Evolutionary conservation across 2,329 filamentous ascomycete species (phyloP).

Genomic region (Daldinia sp.): DNA sequence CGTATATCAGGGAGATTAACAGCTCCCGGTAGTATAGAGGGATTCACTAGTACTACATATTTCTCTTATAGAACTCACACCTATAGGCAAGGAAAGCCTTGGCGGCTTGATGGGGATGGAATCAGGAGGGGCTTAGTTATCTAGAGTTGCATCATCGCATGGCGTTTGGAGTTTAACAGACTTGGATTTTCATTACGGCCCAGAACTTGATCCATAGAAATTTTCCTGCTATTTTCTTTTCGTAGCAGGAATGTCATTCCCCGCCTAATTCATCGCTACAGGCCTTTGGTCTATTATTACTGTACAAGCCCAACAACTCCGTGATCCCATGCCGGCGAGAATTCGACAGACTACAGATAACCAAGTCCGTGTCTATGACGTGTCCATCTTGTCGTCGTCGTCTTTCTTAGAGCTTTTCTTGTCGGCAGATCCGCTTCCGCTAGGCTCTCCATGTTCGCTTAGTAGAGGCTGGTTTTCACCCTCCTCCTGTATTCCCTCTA

Average conservation of each 20-base stretch:
- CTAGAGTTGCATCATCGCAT: slow-evolving; percentile 40
- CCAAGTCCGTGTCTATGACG: slow-evolving; percentile 62
- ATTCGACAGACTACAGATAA: slow-evolving; percentile 19
- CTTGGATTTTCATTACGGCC: slow-evolving; percentile 20
- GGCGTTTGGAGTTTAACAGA: slow-evolving; percentile 43
- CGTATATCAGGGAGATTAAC: slow-evolving; percentile 81
- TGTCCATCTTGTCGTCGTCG: slow-evolving; percentile 88
- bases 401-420: slow-evolving; percentile 66
- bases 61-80: slow-evolving; percentile 8
- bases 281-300: slow-evolving; percentile 46
- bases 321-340: slow-evolving; percentile 31
- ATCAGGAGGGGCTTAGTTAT: slow-evolving; percentile 18
- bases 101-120: background rate
- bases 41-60: background rate
- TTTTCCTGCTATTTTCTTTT: background rate
- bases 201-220: slow-evolving; percentile 26
- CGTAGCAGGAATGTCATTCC: slow-evolving; percentile 29
- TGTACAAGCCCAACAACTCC: slow-evolving; percentile 49
- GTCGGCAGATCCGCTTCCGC: slow-evolving; percentile 65
- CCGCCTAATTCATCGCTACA: slow-evolving; percentile 35
- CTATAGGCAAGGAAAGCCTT: slow-evolving; percentile 1
- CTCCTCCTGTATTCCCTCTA: slow-evolving; percentile 87
- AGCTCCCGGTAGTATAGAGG: slow-evolving; percentile 62
- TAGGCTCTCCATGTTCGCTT: slow-evolving; percentile 73
- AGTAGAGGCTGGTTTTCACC: slow-evolving; percentile 76